A percentile compares a stretch with the other conserved stretches of the same genome.
phyloP scores from a whole-genome alignment of 345 rosid species.

The Toxicodendron radicans region DNA sequence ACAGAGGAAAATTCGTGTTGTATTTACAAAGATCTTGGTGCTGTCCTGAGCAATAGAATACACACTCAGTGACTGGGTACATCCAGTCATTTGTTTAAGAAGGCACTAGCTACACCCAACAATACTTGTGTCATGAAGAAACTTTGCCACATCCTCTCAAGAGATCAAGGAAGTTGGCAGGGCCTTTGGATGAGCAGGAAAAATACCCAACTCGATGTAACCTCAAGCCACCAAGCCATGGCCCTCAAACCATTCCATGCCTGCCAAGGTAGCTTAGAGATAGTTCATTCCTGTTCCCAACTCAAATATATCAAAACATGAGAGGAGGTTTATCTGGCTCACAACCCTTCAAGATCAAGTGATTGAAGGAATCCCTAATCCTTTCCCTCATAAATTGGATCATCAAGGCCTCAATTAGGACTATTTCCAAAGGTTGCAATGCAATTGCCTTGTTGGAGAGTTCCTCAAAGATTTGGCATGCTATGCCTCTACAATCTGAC shows the following conservation, averaged over 20 bases:
- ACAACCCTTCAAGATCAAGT: background rate
- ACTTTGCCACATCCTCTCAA: background rate
- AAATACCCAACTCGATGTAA: background rate
- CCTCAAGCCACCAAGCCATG: background rate
- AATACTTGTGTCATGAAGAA: background rate
- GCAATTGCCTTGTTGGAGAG: background rate
- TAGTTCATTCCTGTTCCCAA: background rate
- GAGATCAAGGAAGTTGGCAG: background rate
- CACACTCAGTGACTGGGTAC: background rate
- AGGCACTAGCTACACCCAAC: background rate
- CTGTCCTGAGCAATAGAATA: background rate
- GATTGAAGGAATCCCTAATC: background rate
- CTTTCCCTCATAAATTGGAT: background rate
- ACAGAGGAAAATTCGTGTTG: no score
- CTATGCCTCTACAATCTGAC: background rate
- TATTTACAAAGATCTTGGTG: background rate
- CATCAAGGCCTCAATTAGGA: background rate
- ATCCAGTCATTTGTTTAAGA: background rate
- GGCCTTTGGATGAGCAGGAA: background rate
- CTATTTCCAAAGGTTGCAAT: background rate
- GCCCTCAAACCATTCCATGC: slow-evolving; percentile 6
- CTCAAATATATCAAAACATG: background rate
- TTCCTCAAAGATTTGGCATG: background rate
- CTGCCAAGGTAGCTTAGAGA: background rate
- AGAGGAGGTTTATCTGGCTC: background rate